A percentile compares a stretch with the other conserved stretches of the same genome.
Conservation (phyloP, 768 basidiomycete genomes). For the Mycena vitilis region DNA sequence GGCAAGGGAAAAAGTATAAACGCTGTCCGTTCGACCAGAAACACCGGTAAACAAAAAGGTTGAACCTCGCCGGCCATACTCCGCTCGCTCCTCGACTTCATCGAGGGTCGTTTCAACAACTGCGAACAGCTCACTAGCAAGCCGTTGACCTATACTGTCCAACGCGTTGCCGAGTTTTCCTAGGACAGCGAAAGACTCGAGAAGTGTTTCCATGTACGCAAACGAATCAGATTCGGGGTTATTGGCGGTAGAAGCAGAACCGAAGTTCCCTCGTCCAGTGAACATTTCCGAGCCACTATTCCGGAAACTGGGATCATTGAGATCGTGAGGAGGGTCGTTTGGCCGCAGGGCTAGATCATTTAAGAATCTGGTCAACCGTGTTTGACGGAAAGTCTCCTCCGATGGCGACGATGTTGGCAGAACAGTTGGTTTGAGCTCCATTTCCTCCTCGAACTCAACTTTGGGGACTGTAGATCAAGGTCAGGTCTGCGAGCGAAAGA, state of each 20-base stretch:
- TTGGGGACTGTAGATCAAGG: conserved; percentile 60
- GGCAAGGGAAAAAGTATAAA: conserved; percentile 59
- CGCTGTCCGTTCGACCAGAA: conserved; percentile 58
- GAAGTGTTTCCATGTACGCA: conserved; percentile 88
- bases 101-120: conserved; percentile 89
- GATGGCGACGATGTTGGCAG: conserved; percentile 52
- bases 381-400: conserved; percentile 54
- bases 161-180: conserved; percentile 88
- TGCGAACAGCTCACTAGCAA: conserved; percentile 84
- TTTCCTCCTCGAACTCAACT: conserved; percentile 72
- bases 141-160: conserved; percentile 85
- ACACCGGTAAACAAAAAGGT: conserved; percentile 50
- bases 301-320: conserved; percentile 56
- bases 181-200: conserved; percentile 93
- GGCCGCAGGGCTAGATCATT: conserved; percentile 74
- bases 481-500: background rate
- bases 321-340: conserved; percentile 82
- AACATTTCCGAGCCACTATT: conserved; percentile 35
- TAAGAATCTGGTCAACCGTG: conserved; percentile 72
- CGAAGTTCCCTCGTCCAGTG: conserved; percentile 28
- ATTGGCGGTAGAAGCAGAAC: conserved; percentile 40
- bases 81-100: conserved; percentile 92
- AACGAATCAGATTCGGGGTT: conserved; percentile 97
- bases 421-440: conserved; percentile 42
- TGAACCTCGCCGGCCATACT: conserved; percentile 72